phyloP scores from a whole-genome alignment of 805 yeast species.

The Starmerella vaccinii region DNA sequence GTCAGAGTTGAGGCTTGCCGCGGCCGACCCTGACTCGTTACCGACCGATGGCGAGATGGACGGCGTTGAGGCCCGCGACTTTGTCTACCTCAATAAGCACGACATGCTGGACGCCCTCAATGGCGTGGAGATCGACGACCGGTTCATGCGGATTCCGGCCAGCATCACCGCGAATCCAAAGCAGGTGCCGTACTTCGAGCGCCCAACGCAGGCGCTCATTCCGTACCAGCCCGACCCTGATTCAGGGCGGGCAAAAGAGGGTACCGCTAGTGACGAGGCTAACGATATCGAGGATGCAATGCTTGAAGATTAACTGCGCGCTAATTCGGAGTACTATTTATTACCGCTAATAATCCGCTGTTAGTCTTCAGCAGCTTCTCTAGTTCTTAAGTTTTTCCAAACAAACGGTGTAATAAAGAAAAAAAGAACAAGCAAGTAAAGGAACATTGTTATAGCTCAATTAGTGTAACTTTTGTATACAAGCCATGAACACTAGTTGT shows the following conservation, averaged over 20 bases:
- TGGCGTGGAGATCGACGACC: constrained; percentile 18
- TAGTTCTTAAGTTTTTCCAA: too few relatives aligned
- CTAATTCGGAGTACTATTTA: background rate
- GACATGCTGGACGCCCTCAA: constrained; percentile 19
- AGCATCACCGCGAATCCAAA: background rate
- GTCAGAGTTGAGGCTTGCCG: background rate
- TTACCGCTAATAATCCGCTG: too few relatives aligned
- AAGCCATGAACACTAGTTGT: too few relatives aligned
- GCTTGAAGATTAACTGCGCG: background rate
- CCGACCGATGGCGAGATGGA: constrained; percentile 15
- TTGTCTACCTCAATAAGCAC: constrained; percentile 9
- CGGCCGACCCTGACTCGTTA: background rate
- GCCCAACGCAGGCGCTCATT: constrained; percentile 19
- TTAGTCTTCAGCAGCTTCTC: too few relatives aligned
- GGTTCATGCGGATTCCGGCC: constrained; percentile 20
- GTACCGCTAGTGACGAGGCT: background rate
- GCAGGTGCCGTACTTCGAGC: constrained; percentile 14
- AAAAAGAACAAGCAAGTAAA: too few relatives aligned
- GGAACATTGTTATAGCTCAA: too few relatives aligned
- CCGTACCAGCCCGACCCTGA: constrained; percentile 8
- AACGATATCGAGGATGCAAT: background rate
- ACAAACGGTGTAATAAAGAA: too few relatives aligned
- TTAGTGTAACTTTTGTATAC: too few relatives aligned
- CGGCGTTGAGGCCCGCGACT: constrained; percentile 17
- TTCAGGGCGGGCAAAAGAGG: too few relatives aligned